Conservation (phyloP, 352 stramenopile species). For the Globisporangium iwayamae region DNA sequence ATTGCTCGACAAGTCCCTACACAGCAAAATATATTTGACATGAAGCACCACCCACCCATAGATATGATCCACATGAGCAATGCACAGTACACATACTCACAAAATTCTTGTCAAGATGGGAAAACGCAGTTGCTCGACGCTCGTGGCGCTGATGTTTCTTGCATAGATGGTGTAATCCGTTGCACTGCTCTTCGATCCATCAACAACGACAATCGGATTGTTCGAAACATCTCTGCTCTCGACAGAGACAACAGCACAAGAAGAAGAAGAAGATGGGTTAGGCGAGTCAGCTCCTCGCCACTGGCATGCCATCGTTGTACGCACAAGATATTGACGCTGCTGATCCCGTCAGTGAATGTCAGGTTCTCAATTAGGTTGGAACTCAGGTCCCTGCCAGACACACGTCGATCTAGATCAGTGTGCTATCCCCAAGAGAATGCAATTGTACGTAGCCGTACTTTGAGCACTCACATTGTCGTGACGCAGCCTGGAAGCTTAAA, state of each 20-base stretch:
- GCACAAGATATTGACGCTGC: conserved; percentile 5
- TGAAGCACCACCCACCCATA: background rate
- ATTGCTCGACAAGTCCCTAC: conserved; percentile 15
- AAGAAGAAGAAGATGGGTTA: background rate
- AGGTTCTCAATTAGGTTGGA: conserved; percentile 12
- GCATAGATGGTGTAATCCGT: background rate
- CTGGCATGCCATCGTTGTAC: background rate
- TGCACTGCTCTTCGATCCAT: background rate
- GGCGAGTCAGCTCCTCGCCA: background rate
- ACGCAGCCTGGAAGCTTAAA: conserved; percentile 12
- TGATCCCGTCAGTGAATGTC: conserved; percentile 9
- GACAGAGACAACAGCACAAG: background rate
- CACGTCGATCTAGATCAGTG: background rate
- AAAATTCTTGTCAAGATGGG: conserved; percentile 7
- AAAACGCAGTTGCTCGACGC: conserved; percentile 6
- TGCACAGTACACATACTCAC: background rate
- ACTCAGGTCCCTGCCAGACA: conserved; percentile 9
- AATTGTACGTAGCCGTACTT: too few relatives aligned
- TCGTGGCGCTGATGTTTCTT: conserved; percentile 15
- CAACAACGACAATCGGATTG: conserved; percentile 12
- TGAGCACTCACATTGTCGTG: conserved; percentile 7
- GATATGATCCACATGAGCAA: background rate
- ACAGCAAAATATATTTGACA: background rate
- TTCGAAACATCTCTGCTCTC: conserved; percentile 10
- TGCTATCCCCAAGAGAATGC: background rate